Evolutionary conservation across 192 early-diverging fungal genomes (phyloP).

Genomic region (Phycomyces blakesleeanus): DNA sequence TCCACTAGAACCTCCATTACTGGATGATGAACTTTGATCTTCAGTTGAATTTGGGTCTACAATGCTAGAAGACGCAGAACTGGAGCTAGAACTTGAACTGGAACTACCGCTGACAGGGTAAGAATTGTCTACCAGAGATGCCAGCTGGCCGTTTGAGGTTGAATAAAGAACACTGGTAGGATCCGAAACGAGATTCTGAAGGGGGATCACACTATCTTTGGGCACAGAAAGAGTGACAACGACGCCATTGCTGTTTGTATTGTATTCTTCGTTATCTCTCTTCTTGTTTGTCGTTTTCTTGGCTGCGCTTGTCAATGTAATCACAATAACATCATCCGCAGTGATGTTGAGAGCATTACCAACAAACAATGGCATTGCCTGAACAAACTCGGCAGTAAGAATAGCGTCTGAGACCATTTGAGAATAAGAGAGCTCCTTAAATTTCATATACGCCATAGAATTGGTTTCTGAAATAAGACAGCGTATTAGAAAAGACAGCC

Average conservation of each 20-base stretch:
- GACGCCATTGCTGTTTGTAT: constrained; percentile 5
- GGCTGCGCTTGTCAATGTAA: constrained; percentile 18
- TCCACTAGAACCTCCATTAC: neutral
- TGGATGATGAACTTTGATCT: neutral
- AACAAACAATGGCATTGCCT: constrained; percentile 20
- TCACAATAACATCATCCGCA: constrained; percentile 25
- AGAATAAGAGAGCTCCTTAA: constrained; percentile 23
- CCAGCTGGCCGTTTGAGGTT: constrained; percentile 13
- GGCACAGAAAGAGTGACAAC: constrained; percentile 28
- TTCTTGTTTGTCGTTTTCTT: constrained; percentile 1
- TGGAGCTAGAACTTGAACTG: constrained; percentile 1
- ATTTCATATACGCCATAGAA: constrained; percentile 13
- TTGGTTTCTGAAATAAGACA: constrained; percentile 4
- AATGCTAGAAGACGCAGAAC: neutral
- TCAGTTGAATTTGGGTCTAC: neutral
- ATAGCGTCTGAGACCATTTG: constrained; percentile 25
- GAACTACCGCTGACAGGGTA: constrained; percentile 16
- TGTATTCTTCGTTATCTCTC: neutral
- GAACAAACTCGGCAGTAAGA: constrained; percentile 26
- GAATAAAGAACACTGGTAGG: constrained; percentile 19
- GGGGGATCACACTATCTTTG: neutral
- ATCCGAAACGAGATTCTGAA: constrained; percentile 20
- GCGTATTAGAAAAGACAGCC: neutral
- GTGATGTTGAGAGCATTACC: constrained; percentile 9
- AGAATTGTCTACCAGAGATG: constrained; percentile 20